Base-by-base conservation (phyloP, 805 yeast species). In the Wickerhamiella alocasiicola region DNA sequence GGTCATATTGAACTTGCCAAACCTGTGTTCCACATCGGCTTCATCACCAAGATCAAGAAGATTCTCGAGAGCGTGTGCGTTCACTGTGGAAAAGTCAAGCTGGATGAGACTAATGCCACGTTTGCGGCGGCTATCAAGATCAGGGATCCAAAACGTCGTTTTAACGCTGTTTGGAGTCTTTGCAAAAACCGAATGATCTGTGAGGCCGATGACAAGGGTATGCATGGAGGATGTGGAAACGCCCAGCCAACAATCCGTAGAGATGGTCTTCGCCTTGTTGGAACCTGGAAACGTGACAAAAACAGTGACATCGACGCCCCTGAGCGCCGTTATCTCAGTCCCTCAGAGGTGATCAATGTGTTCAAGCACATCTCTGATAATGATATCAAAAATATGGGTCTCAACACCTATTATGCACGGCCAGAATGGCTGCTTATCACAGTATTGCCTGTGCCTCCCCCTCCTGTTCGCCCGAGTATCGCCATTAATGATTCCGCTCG, bases 401-500 rank as follows among this genome's bases (percentile, higher is more conserved):
- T 91, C 63, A 83, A 81, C 56, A 93, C 85, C 58, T 96, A 91
- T 57, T 91, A 83, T 55, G 91, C 99, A 2, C 78, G 98, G 54
- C 99, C 99, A 2, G 99, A 91, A 64, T 91, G 98, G 99, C 75
- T 91, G 77, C 71, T 91, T 46, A 74, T 91, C 50, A 85, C 97
- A 2, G 97, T 91, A n/a, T 68, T 91, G 54, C 98, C 99, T 1
- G 98, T 91, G 15, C 99, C 99, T 32, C 99, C 99, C 39, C 99
- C 99, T 47, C 97, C 96, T 26, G 99, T 91, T 25, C 79, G 99
- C 62, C 99, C 99, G 9, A 82, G 95, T 18, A 91, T 91, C 65
- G 95, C 98, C 2, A 87, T 91, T 55, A 91, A 91, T 51, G 98
- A 91, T 59, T 83, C 96, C 9, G 95, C 94, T 46, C 78, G 98